These are phyloP conservation scores for Solanum rostratum DNA, from an alignment of 257 asterid species.

Conservation along the genomic window DNA sequence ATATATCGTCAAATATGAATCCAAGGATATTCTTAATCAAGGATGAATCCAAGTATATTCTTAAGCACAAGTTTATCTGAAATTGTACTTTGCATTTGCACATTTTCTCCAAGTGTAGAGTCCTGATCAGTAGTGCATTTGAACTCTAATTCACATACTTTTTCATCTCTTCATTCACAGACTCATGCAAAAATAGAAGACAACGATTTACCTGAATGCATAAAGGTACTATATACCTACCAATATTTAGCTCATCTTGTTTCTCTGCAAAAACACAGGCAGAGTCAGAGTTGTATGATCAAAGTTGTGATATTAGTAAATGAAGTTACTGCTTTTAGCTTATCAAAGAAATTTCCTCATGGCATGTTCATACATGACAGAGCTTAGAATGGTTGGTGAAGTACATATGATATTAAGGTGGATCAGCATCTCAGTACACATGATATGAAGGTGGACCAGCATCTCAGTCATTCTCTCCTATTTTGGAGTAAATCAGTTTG, in stretches of 20 bases:
- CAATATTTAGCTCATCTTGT: not conserved
- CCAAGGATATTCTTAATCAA: not conserved
- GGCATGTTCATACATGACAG: constrained; percentile 36
- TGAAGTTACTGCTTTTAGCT: not conserved
- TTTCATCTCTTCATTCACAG: constrained; percentile 24
- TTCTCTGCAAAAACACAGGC: not conserved
- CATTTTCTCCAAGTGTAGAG: not conserved
- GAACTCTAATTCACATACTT: constrained; percentile 5
- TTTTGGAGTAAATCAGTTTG: not conserved
- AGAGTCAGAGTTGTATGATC: not conserved
- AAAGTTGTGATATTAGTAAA: not conserved
- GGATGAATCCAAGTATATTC: not conserved
- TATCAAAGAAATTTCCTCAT: not conserved
- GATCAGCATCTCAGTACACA: constrained; percentile 22
- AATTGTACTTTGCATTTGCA: not conserved
- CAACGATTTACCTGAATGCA: constrained; percentile 63
- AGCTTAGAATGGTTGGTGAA: constrained; percentile 82
- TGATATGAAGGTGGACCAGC: constrained; percentile 13
- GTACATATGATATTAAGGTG: constrained; percentile 33
- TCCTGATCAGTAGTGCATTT: not conserved
- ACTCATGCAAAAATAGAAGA: constrained; percentile 51
- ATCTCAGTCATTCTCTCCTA: not conserved
- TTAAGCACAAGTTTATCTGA: not conserved
- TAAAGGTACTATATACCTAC: constrained; percentile 44
- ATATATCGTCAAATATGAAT: not conserved